Base-by-base conservation (phyloP, 2,329 filamentous ascomycete genomes). In the Xylariales sp. region DNA sequence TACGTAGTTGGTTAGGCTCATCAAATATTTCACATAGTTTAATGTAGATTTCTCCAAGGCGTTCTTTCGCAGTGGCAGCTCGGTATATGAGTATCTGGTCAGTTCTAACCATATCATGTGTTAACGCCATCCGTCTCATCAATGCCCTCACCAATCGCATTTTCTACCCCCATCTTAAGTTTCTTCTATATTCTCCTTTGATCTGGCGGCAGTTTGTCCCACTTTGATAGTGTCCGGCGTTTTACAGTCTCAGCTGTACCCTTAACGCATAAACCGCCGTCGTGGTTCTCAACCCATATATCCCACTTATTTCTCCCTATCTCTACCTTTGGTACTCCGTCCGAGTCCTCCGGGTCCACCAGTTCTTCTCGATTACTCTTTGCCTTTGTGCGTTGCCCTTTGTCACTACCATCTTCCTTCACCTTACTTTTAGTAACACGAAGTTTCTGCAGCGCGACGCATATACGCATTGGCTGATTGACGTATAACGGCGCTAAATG, bases 401-500 rank as follows among this genome's bases (percentile, higher is more conserved):
- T 23, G 23, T 48, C 81, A 71, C 68, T 81, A 74, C 23, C 23
- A 65, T 14, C 9, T 50, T 41, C 54, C 16, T 78, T 10, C 39
- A 10, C 23, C 8, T 39, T 39, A 1, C 16, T n/a, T 7, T 43
- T 18, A 41, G 14, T 28, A 28, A 10, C 50, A 79, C 73, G 45
- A 80, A n/a, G 70, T 12, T 71, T 72, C 10, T 76, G 81, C 65
- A 79, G 83, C 69, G 86, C 85, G 14, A 91, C 85, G 74, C 93
- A 95, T 3, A 97, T 84, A 36, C 80, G 88, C 80, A 97, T 83
- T 58, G 86, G 79, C 78, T 96, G 91, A 50, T 87, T 84, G 36
- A 89, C 92, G 78, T 93, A 97, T 23, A 98, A 81, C 14, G 95
- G 94, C 9, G 91, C 88, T 32, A 97, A 79, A 77, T 97, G 97